Conservation (phyloP, 2,329 filamentous ascomycete species). For the Bipolaris zeicola region DNA sequence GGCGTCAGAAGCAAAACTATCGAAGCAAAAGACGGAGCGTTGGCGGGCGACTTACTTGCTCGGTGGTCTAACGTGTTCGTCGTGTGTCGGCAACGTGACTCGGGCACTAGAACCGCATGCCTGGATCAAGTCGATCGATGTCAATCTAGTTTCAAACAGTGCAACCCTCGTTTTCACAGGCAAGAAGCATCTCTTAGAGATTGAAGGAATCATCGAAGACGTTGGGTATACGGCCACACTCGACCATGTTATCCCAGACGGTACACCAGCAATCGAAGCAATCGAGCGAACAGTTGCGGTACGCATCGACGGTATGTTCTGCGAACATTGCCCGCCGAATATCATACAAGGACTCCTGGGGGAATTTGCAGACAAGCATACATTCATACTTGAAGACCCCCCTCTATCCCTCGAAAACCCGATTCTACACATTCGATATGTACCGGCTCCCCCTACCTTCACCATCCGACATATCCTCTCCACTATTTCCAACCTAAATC, state of each 20-base stretch:
- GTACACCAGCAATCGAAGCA: not conserved
- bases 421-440: slow-evolving; percentile 73
- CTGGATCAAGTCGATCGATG: slow-evolving; percentile 55
- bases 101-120: slow-evolving; percentile 53
- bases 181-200: slow-evolving; percentile 52
- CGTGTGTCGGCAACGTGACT: slow-evolving; percentile 59
- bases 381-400: slow-evolving; percentile 59
- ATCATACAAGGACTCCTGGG: slow-evolving; percentile 60
- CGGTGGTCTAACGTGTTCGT: slow-evolving; percentile 63
- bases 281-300: slow-evolving; percentile 44
- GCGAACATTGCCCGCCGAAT: slow-evolving; percentile 54
- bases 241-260: slow-evolving; percentile 34
- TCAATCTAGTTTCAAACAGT: slow-evolving; percentile 59
- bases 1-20: not conserved
- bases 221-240: slow-evolving; percentile 50
- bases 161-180: slow-evolving; percentile 56
- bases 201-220: slow-evolving; percentile 59
- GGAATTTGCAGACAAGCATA: slow-evolving; percentile 52
- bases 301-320: slow-evolving; percentile 53
- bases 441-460: slow-evolving; percentile 68
- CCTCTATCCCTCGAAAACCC: slow-evolving; percentile 65
- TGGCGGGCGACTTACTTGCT: slow-evolving; percentile 57
- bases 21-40: slow-evolving; percentile 26
- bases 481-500: slow-evolving; percentile 69
- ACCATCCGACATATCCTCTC: slow-evolving; percentile 77